Base-by-base conservation (phyloP, 768 basidiomycete genomes). In the Lentinula guzmanii region DNA sequence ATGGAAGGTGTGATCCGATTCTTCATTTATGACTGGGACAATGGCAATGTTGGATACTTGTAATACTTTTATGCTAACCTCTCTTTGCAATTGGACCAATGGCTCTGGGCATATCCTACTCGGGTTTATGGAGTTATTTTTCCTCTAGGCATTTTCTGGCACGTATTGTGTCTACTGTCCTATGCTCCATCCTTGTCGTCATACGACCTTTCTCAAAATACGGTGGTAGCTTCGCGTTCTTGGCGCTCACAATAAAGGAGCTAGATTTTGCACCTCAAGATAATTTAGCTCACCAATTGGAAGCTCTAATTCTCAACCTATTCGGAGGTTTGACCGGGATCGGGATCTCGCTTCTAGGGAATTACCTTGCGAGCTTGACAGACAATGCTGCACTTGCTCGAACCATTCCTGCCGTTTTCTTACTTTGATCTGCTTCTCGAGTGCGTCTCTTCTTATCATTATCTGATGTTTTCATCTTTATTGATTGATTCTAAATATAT, bases 211-310 rank as follows among this genome's bases (percentile, higher is more conserved):
- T 79, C 62, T 76, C 79, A 16, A 66, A 60, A 34, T 68, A 73
- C 18, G 79, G 79, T 6, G 77, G 79, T 5, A 51, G 60, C 2
- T 72, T 65, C 31, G 78, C 77, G 16, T 81, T 77, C 66, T 70
- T 80, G 5, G 68, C 70, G 10, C 58, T 75, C 10, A 72, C 73
- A 5, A 63, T 82, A 42, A 79, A 81, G 58, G 82, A 82, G 59
- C 73, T 80, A 8, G 74, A 79, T 54, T 82, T 82, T 64, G 75
- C 75, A 21, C 74, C 77, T 2, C 78, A 82, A 63, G 75, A 78
- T 43, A 77, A 71, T 64, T 70, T 82, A 10, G 76, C 80, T 0
- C 78, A 82, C 64, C 79, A 82, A 66, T 64, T 82, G 4, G 81
- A 81, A 65, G 70, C 70, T 1, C 77, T 76, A 1, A 63, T 81